These are phyloP conservation scores for Aspergillus hortae DNA, from an alignment of 2,329 filamentous ascomycete genomes.

Conservation along the genomic window DNA sequence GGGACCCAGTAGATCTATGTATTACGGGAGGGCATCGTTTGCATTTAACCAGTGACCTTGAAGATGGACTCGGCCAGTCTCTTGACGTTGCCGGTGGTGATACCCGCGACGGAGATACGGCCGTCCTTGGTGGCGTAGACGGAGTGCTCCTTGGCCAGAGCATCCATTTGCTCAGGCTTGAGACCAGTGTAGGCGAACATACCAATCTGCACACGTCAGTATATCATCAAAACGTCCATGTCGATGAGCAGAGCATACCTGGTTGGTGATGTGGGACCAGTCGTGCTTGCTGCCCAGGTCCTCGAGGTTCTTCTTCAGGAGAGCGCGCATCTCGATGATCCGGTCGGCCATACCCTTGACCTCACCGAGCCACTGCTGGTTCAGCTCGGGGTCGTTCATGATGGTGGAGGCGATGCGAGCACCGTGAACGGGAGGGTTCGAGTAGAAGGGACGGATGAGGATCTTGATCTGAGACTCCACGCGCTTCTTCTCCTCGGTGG, in stretches of 20 bases:
- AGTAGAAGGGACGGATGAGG: conserved; percentile 93
- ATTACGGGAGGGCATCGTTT: conserved; percentile 5
- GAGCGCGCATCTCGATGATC: conserved; percentile 95
- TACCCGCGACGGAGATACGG: conserved; percentile 50
- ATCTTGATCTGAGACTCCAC: conserved; percentile 99
- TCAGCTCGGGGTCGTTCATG: conserved; percentile 77
- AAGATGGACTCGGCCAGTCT: conserved; percentile 49
- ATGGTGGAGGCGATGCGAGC: conserved; percentile 91
- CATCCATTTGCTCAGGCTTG: conserved; percentile 85
- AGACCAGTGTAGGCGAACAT: conserved; percentile 99
- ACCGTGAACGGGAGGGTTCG: conserved; percentile 95
- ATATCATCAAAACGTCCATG: not conserved
- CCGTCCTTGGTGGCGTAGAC: conserved; percentile 88
- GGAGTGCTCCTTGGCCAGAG: conserved; percentile 88
- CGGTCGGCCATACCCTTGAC: conserved; percentile 99
- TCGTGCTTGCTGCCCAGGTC: conserved; percentile 92
- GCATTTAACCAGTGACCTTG: conserved; percentile 47
- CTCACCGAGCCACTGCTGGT: conserved; percentile 92
- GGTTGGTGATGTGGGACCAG: conserved; percentile 97
- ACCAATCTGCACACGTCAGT: conserved; percentile 62
- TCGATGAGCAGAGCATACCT: conserved; percentile 42
- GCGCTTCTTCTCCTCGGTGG: conserved; percentile 87
- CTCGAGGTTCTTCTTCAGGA: conserved; percentile 93
- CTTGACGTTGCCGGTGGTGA: conserved; percentile 49
- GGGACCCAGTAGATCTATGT: conserved; percentile 14